Evolutionary conservation across 2,329 filamentous ascomycete genomes (phyloP), one percentile per base, ranked within the genome.

Genomic region (Cladophialophora bantiana): DNA sequence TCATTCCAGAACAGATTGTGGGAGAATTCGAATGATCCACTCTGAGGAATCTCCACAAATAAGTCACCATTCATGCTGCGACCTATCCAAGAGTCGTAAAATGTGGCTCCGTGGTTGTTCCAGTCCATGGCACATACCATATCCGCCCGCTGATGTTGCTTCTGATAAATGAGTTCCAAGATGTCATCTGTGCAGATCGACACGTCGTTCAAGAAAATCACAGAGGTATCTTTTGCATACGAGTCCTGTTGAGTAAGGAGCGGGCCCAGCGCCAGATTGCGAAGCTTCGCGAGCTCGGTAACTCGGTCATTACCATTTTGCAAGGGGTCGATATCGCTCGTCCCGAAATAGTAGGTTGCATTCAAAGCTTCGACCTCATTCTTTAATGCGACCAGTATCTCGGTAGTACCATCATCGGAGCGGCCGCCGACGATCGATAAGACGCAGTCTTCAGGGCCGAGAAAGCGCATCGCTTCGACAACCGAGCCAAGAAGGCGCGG

Each of bases 81-180:
- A 0, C 83, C 80, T 31, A 87, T 77, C 85, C 85, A 88, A 2
- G 86, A 78, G 67, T 88, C 85, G 72, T 87, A 87, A 70, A 88
- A 88, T 0, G 80, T 83, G 0, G 83, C 82, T 2, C 83, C 75
- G 0, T 62, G 57, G 0, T 82, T 82, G 0, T 78, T 82, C 85
- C 86, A 89, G 74, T 89, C 86, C 81, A 89, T 83, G 6, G 79
- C 84, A 71, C 86, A 89, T 0, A 81, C 83, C 83, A 87, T 86
- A 71, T 85, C 82, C 7, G 85, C 86, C 2, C 73, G 75, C 50
- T 84, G 83, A 2, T 68, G 70, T 4, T 66, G 70, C 20, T 78
- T 81, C 73, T 88, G 85, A 70, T 84, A 79, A 0, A 83, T 70
- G 1, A 88, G 77, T 74, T 88, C 86, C 2, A 89, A 77, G 15